A percentile compares a stretch with the other conserved stretches of the same genome.
These are phyloP conservation scores for Liriodendron chinense DNA, from an alignment of 164 flowering plant species.

Conservation along the genomic window DNA sequence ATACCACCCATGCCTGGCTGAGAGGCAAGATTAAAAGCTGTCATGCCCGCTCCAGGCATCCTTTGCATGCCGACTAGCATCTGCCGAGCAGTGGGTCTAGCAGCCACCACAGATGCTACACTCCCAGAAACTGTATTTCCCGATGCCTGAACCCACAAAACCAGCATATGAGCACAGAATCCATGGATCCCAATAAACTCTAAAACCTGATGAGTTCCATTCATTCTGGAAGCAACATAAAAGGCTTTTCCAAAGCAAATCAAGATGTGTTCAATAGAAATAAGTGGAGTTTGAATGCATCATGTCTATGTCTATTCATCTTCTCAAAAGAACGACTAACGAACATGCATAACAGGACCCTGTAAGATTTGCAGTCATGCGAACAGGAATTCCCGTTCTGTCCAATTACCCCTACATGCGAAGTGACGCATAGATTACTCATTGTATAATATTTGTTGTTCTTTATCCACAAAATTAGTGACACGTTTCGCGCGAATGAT, in stretches of 20 bases:
- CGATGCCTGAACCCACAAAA: conserved; percentile 43
- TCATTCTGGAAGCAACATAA: not conserved
- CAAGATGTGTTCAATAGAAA: no score
- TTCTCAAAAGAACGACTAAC: no score
- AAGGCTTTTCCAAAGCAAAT: not conserved
- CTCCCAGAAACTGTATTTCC: conserved; percentile 68
- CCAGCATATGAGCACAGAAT: not conserved
- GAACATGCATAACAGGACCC: no score
- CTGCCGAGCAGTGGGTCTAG: conserved; percentile 65
- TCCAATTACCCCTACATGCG: not conserved
- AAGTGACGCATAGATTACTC: not conserved
- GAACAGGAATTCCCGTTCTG: not conserved
- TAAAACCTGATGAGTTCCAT: not conserved
- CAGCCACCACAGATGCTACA: conserved; percentile 52
- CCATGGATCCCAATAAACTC: not conserved
- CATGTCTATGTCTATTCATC: no score
- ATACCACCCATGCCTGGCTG: conserved; percentile 84
- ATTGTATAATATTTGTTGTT: not conserved
- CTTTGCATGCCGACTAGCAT: conserved; percentile 81
- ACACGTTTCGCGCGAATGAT: not conserved
- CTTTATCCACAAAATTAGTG: not conserved
- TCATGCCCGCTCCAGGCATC: conserved; percentile 71
- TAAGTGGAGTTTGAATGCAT: no score
- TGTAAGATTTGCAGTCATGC: no score
- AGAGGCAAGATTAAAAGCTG: conserved; percentile 71